Conservation (phyloP, 2,329 filamentous ascomycete species). For the Ophiognomonia clavigignenti-juglandacearum region DNA sequence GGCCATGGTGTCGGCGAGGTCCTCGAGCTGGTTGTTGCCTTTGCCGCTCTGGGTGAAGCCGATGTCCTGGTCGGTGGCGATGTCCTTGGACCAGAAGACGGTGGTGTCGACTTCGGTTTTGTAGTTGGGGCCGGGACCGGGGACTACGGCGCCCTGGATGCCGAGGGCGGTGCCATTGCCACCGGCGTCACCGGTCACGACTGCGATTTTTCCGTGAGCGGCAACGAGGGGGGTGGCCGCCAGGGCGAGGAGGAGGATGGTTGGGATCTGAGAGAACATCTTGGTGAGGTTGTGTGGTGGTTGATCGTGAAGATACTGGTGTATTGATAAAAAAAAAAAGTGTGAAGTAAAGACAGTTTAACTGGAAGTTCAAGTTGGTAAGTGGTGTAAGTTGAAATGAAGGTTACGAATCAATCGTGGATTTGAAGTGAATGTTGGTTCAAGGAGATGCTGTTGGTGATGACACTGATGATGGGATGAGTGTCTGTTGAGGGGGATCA, state of each 20-base stretch:
- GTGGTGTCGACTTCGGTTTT: constrained; percentile 31
- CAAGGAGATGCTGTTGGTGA: constrained; percentile 6
- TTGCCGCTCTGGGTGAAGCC: constrained; percentile 9
- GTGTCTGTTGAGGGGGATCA: not conserved
- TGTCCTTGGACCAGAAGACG: constrained; percentile 21
- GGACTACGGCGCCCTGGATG: constrained; percentile 30
- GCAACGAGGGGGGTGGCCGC: constrained; percentile 22
- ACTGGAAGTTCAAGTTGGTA: not conserved
- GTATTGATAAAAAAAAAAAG: not conserved
- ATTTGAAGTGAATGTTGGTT: not conserved
- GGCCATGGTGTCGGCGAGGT: constrained; percentile 1
- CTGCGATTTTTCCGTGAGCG: constrained; percentile 24
- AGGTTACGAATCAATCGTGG: constrained; percentile 10
- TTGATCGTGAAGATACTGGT: not conserved
- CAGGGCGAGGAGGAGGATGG: constrained; percentile 14
- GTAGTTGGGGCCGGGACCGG: constrained; percentile 18
- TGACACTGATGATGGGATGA: constrained; percentile 1
- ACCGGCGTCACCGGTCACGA: constrained; percentile 26
- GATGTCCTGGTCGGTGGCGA: constrained; percentile 21
- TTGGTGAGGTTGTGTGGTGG: too few relatives aligned
- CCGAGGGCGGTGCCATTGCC: constrained; percentile 35
- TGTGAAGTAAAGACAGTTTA: constrained; percentile 4
- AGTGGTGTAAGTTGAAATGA: constrained; percentile 2
- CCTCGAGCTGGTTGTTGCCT: constrained; percentile 10
- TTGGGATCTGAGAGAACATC: constrained; percentile 18